Evolutionary conservation across 331 rosid species (phyloP).

Genomic region (Pyracantha coccinea): DNA sequence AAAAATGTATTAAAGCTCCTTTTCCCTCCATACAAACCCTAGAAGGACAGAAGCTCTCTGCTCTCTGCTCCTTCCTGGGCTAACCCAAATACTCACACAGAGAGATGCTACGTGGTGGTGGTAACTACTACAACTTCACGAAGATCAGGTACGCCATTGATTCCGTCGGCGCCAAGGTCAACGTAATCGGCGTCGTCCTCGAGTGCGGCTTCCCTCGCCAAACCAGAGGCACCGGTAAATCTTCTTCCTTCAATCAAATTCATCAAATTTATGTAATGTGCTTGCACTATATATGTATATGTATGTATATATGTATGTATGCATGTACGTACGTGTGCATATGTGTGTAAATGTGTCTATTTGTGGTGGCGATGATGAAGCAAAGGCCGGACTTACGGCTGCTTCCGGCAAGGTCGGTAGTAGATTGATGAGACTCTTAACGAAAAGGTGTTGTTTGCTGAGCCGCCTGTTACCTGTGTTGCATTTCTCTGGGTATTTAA

Average conservation of each 20-base stretch:
- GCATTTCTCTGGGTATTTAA: neutral
- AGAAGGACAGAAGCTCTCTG: conserved; percentile 1
- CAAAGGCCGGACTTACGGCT: conserved; percentile 94
- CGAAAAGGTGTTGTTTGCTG: conserved; percentile 49
- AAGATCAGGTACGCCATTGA: conserved; percentile 27
- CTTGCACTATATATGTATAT: too few species aligned
- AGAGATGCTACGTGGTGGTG: neutral
- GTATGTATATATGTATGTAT: neutral
- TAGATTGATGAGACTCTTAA: conserved; percentile 52
- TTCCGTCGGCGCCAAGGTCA: conserved; percentile 31
- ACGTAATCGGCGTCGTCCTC: conserved; percentile 25
- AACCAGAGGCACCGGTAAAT: conserved; percentile 42
- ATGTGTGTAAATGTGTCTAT: neutral
- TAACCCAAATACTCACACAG: neutral
- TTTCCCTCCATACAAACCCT: neutral
- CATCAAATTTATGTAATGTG: neutral
- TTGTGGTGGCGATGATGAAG: conserved; percentile 61
- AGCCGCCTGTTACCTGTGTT: conserved; percentile 29
- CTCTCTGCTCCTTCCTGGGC: neutral
- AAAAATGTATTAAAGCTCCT: too few species aligned
- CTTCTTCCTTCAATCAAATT: neutral
- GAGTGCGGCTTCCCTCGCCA: conserved; percentile 34
- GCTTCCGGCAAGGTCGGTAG: conserved; percentile 54
- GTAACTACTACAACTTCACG: conserved; percentile 26
- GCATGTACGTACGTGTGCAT: neutral